phyloP scores from a whole-genome alignment of 2,329 filamentous ascomycete genomes.

The Botrytis cinerea region DNA sequence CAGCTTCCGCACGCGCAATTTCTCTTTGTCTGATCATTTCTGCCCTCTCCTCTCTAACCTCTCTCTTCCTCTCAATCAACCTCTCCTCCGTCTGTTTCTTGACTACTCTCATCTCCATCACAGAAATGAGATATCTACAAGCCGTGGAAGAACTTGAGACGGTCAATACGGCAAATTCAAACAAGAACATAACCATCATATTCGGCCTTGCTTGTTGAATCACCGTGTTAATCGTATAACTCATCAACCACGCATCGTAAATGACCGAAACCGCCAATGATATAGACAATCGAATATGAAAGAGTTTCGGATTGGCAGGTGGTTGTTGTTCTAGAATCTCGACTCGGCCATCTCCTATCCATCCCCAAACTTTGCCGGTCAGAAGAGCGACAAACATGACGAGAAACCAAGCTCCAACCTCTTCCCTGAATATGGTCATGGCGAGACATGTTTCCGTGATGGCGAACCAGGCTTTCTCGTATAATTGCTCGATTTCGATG shows the following conservation, averaged over 20 bases:
- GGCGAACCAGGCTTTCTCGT: slow-evolving; percentile 97
- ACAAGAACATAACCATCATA: slow-evolving; percentile 99
- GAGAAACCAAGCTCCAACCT: slow-evolving; percentile 91
- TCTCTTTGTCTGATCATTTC: slow-evolving; percentile 47
- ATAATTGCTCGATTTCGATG: slow-evolving; percentile 94
- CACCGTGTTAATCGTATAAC: slow-evolving; percentile 79
- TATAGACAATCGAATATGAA: slow-evolving; percentile 78
- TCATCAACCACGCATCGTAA: slow-evolving; percentile 79
- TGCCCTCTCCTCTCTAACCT: slow-evolving; percentile 62
- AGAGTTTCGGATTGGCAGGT: slow-evolving; percentile 81
- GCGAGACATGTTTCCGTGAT: slow-evolving; percentile 95
- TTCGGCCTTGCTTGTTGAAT: slow-evolving; percentile 87
- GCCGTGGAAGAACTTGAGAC: slow-evolving; percentile 80
- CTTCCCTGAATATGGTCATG: slow-evolving; percentile 97
- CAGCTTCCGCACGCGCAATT: slow-evolving; percentile 43
- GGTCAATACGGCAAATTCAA: slow-evolving; percentile 88
- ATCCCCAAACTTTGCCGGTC: slow-evolving; percentile 96
- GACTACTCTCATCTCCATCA: slow-evolving; percentile 75
- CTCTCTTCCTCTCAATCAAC: slow-evolving; percentile 65
- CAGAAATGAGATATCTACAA: slow-evolving; percentile 74
- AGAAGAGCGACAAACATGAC: slow-evolving; percentile 94
- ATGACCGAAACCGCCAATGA: slow-evolving; percentile 77
- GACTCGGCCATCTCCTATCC: slow-evolving; percentile 94
- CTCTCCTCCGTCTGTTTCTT: slow-evolving; percentile 71
- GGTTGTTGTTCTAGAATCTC: slow-evolving; percentile 95